Evolutionary conservation across 345 rosid species (phyloP).

Genomic region (Corchorus olitorius): DNA sequence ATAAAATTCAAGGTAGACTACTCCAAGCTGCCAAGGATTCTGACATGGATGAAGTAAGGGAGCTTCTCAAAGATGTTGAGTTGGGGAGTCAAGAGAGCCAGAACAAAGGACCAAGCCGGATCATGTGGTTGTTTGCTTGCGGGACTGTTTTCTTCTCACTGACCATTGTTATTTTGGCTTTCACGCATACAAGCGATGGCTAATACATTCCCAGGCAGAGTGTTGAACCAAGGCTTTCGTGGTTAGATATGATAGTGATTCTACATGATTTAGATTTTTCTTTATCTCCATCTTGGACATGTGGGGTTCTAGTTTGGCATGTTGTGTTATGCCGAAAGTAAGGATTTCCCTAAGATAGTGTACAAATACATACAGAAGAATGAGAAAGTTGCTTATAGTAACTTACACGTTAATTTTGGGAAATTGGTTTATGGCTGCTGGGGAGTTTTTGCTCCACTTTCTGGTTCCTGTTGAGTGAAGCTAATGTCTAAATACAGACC

Average conservation of each 20-base stretch:
- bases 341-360: neutral
- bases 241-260: conserved; percentile 6
- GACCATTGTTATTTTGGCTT: conserved; percentile 64
- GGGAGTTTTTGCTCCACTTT: neutral
- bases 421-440: neutral
- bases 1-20: conserved; percentile 66
- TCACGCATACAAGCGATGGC: conserved; percentile 82
- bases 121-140: conserved; percentile 68
- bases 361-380: neutral
- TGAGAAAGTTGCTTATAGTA: neutral
- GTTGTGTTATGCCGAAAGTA: neutral
- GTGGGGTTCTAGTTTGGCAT: neutral
- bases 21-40: conserved; percentile 88
- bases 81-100: conserved; percentile 41
- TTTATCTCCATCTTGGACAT: neutral
- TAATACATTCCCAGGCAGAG: conserved; percentile 24
- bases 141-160: conserved; percentile 56
- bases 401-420: neutral
- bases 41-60: conserved; percentile 81
- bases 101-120: conserved; percentile 40
- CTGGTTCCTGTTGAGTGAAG: neutral
- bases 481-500: neutral
- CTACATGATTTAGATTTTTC: neutral
- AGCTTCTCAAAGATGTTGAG: conserved; percentile 75
- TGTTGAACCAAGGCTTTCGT: neutral